Conservation (phyloP, 164 flowering plant species). For the Sedum album region DNA sequence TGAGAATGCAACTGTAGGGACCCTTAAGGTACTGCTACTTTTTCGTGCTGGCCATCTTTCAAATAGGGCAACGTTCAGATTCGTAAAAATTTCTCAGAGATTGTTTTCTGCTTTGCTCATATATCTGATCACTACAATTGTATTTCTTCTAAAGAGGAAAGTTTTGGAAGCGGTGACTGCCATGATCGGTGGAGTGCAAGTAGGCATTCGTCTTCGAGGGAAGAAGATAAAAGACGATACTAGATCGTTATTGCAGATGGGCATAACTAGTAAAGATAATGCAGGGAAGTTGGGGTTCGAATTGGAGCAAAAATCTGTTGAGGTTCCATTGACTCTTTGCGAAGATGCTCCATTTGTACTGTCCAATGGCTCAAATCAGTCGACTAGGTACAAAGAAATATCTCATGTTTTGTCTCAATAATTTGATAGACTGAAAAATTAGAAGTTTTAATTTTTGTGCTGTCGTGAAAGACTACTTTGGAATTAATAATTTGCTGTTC, state of each 20-base stretch:
- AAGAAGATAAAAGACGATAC: conserved; percentile 74
- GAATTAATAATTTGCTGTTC: neutral
- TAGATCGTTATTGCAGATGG: conserved; percentile 65
- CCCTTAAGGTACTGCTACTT: conserved; percentile 26
- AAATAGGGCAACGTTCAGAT: too few relatives aligned
- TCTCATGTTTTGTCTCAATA: neutral
- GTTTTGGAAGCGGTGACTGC: conserved; percentile 83
- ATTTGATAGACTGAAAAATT: too few relatives aligned
- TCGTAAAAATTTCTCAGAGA: neutral
- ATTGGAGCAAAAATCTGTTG: conserved; percentile 54
- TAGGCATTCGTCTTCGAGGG: conserved; percentile 73
- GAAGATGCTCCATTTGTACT: conserved; percentile 27
- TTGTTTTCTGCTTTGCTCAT: neutral
- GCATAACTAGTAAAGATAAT: conserved; percentile 49
- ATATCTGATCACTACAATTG: neutral
- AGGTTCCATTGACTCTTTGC: conserved; percentile 23
- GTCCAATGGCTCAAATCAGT: conserved; percentile 21
- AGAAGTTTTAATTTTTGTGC: neutral
- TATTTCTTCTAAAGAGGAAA: conserved; percentile 39
- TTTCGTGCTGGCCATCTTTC: too few relatives aligned
- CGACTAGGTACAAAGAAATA: conserved; percentile 34
- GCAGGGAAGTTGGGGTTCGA: conserved; percentile 60
- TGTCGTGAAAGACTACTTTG: neutral
- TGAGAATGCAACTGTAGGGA: conserved; percentile 36
- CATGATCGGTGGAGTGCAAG: conserved; percentile 56